Evolutionary conservation across 2,329 filamentous ascomycete genomes (phyloP).

Genomic region (Claviceps sp.): DNA sequence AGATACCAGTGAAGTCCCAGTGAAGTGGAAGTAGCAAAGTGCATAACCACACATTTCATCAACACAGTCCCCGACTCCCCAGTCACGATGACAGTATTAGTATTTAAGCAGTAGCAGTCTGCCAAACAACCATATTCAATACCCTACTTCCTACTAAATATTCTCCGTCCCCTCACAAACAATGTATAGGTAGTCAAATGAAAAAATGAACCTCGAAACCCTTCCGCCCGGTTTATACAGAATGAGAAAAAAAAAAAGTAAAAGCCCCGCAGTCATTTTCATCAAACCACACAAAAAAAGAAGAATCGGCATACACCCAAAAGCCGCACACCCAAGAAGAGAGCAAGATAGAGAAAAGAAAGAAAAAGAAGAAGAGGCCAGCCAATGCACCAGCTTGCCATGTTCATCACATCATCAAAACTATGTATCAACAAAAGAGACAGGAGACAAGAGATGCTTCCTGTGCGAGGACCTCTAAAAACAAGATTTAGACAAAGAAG

Average conservation of each 20-base stretch:
- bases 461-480: background rate
- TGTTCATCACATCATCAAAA: slow-evolving; percentile 14
- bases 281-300: background rate
- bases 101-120: too few species aligned
- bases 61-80: too few species aligned
- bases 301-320: background rate
- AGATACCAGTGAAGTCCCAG: too few species aligned
- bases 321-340: background rate
- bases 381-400: slow-evolving; percentile 1
- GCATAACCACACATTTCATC: too few species aligned
- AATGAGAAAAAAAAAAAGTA: slow-evolving; percentile 1
- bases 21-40: too few species aligned
- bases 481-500: background rate
- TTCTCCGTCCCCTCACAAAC: too few species aligned
- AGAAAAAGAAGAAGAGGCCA: background rate
- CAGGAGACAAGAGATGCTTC: background rate
- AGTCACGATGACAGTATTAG: too few species aligned
- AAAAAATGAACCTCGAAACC: too few species aligned
- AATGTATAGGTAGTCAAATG: too few species aligned
- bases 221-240: background rate
- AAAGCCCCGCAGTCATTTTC: slow-evolving; percentile 1
- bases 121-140: too few species aligned
- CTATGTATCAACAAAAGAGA: slow-evolving; percentile 7
- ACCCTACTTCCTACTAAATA: too few species aligned
- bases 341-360: background rate